Percentiles rank a stretch among this genome's conserved stretches.
Conservation (phyloP, 352 stramenopile species). For the Aphanomyces euteiches region DNA sequence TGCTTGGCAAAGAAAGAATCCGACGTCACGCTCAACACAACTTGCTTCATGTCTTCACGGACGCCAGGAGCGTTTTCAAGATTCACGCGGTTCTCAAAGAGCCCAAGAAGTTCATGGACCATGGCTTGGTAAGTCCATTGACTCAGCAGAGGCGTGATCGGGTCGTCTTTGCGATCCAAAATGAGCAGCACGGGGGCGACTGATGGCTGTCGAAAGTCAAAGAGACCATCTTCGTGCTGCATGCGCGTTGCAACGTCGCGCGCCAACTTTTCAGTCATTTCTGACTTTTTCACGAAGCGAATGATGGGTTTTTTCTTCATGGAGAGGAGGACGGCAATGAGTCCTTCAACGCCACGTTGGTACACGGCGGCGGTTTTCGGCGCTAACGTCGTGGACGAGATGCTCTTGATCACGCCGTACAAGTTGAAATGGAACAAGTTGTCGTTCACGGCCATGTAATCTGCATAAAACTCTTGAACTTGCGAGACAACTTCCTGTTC, state of each 20-base stretch:
- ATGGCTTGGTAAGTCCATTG: conserved; percentile 99
- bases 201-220: conserved; percentile 93
- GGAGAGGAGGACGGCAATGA: conserved; percentile 93
- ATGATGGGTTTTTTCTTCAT: conserved; percentile 96
- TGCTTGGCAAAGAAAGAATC: conserved; percentile 97
- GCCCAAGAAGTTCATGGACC: conserved; percentile 98
- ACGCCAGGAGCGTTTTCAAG: conserved; percentile 92
- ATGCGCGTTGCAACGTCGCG: conserved; percentile 92
- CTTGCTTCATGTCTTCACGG: conserved; percentile 96
- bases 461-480: conserved; percentile 99
- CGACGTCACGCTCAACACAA: conserved; percentile 93
- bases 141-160: conserved; percentile 96
- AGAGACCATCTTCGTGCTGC: conserved; percentile 93
- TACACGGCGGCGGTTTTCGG: conserved; percentile 68
- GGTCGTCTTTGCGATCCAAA: conserved; percentile 97
- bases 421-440: conserved; percentile 97
- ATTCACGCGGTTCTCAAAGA: conserved; percentile 98
- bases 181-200: conserved; percentile 88
- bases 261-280: conserved; percentile 91
- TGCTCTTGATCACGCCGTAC: conserved; percentile 32
- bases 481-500: conserved; percentile 90
- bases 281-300: conserved; percentile 92
- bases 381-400: conserved; percentile 29
- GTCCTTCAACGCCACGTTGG: conserved; percentile 89
- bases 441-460: conserved; percentile 98